phyloP scores from a whole-genome alignment of 2,329 filamentous ascomycete genomes.

The Fusarium musae region DNA sequence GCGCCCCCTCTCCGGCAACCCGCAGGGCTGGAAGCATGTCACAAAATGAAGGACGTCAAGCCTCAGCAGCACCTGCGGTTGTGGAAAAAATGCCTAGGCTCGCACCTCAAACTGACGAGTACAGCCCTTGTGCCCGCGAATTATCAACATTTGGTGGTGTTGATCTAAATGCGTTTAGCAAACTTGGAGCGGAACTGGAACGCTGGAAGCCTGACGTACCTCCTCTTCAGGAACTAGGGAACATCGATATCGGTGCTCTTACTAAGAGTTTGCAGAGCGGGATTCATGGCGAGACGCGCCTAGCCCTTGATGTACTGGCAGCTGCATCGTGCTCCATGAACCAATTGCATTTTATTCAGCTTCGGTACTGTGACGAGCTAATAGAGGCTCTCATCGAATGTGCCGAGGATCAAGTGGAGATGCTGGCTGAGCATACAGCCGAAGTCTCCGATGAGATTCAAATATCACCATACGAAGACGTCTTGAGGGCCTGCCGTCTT shows the following conservation, averaged over 20 bases:
- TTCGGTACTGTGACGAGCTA: constrained; percentile 85
- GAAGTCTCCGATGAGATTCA: constrained; percentile 90
- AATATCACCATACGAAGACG: constrained; percentile 86
- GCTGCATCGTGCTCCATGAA: constrained; percentile 71
- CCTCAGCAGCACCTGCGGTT: constrained; percentile 31
- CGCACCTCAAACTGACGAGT: constrained; percentile 61
- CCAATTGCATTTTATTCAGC: constrained; percentile 71
- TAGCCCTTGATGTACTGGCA: constrained; percentile 86
- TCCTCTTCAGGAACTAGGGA: constrained; percentile 78
- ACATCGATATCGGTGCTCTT: constrained; percentile 89
- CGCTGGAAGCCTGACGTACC: constrained; percentile 80
- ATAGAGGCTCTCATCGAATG: constrained; percentile 90
- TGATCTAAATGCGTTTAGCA: constrained; percentile 71
- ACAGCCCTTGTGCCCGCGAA: constrained; percentile 65
- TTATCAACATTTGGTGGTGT: constrained; percentile 76
- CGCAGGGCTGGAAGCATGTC: constrained; percentile 55
- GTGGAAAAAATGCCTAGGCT: constrained; percentile 52
- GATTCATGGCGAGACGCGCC: constrained; percentile 86
- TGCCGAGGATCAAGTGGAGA: constrained; percentile 86
- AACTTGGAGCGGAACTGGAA: constrained; percentile 74
- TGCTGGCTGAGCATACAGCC: constrained; percentile 83
- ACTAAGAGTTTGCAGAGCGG: constrained; percentile 91
- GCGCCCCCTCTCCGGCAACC: constrained; percentile 57
- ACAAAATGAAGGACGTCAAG: constrained; percentile 48
- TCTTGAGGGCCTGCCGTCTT: constrained; percentile 79